phyloP scores from a whole-genome alignment of 805 yeast species.

The Myxozyma neotropica region DNA sequence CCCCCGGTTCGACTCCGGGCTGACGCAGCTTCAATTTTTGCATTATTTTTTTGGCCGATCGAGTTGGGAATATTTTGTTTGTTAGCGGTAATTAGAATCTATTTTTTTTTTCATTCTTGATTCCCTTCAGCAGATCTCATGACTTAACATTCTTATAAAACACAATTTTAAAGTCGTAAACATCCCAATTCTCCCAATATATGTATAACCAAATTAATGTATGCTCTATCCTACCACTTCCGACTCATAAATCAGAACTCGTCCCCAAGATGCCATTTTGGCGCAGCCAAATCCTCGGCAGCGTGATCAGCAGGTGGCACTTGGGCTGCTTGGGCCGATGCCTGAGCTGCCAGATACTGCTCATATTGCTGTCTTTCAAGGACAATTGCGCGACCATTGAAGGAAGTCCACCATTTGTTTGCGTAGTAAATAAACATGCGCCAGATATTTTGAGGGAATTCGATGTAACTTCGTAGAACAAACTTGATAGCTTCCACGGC shows the following conservation, averaged over 20 bases:
- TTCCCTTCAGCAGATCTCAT: too few relatives aligned
- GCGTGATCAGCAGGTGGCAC: neutral
- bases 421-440: slow-evolving; percentile 53
- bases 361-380: slow-evolving; percentile 14
- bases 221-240: neutral
- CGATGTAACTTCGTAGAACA: slow-evolving; percentile 63
- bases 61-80: too few relatives aligned
- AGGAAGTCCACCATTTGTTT: slow-evolving; percentile 68
- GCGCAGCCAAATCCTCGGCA: neutral
- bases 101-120: too few relatives aligned
- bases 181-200: neutral
- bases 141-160: neutral
- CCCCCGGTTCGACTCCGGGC: slow-evolving; percentile 62
- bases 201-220: neutral
- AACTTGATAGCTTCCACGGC: slow-evolving; percentile 65
- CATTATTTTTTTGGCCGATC: neutral
- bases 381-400: slow-evolving; percentile 58
- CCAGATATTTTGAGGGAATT: slow-evolving; percentile 67
- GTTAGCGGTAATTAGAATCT: too few relatives aligned
- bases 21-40: slow-evolving; percentile 42
- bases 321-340: neutral
- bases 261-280: slow-evolving; percentile 2
- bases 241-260: slow-evolving; percentile 11
- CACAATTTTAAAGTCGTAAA: neutral
- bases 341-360: slow-evolving; percentile 1